phyloP scores from a whole-genome alignment of 768 basidiomycete genomes.

The Lactarius quietus region DNA sequence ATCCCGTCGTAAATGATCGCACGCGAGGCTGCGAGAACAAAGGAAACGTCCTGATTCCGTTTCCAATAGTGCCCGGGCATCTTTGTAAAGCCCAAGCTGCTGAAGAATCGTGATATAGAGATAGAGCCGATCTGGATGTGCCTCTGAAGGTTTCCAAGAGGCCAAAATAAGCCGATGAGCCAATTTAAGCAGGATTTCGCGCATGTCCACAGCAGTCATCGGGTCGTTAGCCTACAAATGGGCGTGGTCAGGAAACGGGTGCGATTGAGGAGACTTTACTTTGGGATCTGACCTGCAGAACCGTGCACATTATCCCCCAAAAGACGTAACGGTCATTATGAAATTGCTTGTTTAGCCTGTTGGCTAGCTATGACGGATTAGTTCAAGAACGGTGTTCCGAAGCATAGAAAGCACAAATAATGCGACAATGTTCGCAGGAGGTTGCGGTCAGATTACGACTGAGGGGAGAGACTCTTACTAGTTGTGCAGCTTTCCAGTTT shows the following conservation, averaged over 20 bases:
- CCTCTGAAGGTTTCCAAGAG: constrained; percentile 57
- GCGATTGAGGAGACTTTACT: not conserved
- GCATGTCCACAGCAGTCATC: constrained; percentile 58
- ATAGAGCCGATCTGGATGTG: constrained; percentile 71
- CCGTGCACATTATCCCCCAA: constrained; percentile 77
- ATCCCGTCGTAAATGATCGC: constrained; percentile 71
- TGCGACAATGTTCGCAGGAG: not conserved
- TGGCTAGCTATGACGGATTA: constrained; percentile 53
- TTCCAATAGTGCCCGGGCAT: constrained; percentile 64
- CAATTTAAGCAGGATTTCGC: constrained; percentile 65
- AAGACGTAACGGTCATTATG: constrained; percentile 77
- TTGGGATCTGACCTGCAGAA: constrained; percentile 58
- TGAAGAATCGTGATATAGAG: constrained; percentile 69
- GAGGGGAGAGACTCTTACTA: constrained; percentile 42
- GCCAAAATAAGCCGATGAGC: constrained; percentile 71
- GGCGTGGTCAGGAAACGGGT: not conserved
- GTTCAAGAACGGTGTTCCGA: constrained; percentile 1
- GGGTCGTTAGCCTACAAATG: constrained; percentile 62
- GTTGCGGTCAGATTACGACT: not conserved
- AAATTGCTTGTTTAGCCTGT: constrained; percentile 80
- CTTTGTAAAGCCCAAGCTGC: constrained; percentile 64
- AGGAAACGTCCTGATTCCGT: constrained; percentile 65
- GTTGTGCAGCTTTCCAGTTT: constrained; percentile 85
- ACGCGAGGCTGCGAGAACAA: constrained; percentile 65
- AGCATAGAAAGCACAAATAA: not conserved